Evolutionary conservation across 2,329 filamentous ascomycete genomes (phyloP).

Genomic region (Teratosphaeria zuluensis): DNA sequence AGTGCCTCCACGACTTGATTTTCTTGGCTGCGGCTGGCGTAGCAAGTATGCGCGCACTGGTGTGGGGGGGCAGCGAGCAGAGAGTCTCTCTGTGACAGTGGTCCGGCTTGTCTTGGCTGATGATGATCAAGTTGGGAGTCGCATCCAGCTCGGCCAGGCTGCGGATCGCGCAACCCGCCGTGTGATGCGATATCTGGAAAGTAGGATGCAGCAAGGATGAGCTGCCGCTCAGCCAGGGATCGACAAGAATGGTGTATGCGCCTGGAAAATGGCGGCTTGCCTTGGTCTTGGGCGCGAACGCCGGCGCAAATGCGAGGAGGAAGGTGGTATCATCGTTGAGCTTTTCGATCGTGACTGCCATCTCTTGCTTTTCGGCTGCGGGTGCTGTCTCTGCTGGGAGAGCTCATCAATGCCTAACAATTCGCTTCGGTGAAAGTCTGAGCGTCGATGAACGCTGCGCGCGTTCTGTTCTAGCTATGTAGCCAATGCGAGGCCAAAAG

Average conservation of each 20-base stretch:
- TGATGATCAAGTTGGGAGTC: conserved; percentile 46
- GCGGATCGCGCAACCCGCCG: conserved; percentile 45
- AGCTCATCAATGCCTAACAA: too few species aligned
- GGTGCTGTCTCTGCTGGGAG: not conserved
- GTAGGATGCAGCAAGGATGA: conserved; percentile 51
- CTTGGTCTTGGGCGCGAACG: conserved; percentile 31
- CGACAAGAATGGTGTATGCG: conserved; percentile 58
- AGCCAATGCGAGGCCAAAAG: too few species aligned
- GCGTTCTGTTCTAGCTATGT: too few species aligned
- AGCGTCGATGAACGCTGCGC: too few species aligned
- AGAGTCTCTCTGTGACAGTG: conserved; percentile 64
- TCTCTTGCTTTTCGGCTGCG: conserved; percentile 20
- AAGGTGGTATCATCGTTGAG: conserved; percentile 58
- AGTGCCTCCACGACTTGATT: conserved; percentile 60
- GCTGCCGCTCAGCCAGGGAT: conserved; percentile 59
- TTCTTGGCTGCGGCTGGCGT: conserved; percentile 54
- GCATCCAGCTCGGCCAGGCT: conserved; percentile 46
- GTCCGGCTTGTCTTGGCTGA: conserved; percentile 55
- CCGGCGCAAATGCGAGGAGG: conserved; percentile 52
- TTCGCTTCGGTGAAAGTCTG: too few species aligned
- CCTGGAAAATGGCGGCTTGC: conserved; percentile 29
- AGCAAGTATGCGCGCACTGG: conserved; percentile 54
- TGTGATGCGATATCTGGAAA: conserved; percentile 52
- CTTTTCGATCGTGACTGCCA: conserved; percentile 55
- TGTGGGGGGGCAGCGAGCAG: conserved; percentile 48